A percentile compares a stretch with the other conserved stretches of the same genome.
Conservation (phyloP, 1,284 basidiomycete genomes). For the Takashimella tepidaria region DNA sequence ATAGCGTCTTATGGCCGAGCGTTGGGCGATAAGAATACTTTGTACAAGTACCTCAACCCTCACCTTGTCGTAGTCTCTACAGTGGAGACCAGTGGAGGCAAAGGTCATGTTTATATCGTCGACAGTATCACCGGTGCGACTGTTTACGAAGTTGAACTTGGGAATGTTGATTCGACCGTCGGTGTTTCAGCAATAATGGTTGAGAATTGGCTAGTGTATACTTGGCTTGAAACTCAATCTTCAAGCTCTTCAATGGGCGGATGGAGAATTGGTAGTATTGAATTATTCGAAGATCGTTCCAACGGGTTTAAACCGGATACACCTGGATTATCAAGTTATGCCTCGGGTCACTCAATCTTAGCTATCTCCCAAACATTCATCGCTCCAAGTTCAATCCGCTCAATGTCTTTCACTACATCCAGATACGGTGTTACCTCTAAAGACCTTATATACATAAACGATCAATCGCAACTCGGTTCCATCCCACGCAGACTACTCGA, state of each 20-base stretch:
- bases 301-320: constrained; percentile 63
- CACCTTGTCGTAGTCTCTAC: constrained; percentile 67
- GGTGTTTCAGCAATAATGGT: constrained; percentile 61
- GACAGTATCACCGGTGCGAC: constrained; percentile 73
- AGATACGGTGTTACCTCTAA: constrained; percentile 83
- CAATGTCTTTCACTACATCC: constrained; percentile 69
- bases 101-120: constrained; percentile 64
- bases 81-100: constrained; percentile 37
- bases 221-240: constrained; percentile 49
- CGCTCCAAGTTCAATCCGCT: constrained; percentile 62
- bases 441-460: constrained; percentile 77
- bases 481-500: constrained; percentile 73
- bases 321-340: constrained; percentile 67
- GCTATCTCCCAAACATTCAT: constrained; percentile 67
- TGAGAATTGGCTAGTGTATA: constrained; percentile 92
- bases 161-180: constrained; percentile 25
- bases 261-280: constrained; percentile 68
- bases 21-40: constrained; percentile 74
- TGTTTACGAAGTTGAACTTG: constrained; percentile 57
- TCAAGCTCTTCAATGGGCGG: constrained; percentile 47
- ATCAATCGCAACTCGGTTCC: constrained; percentile 66
- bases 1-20: constrained; percentile 78
- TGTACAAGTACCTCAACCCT: constrained; percentile 94
- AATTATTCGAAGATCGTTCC: constrained; percentile 73
- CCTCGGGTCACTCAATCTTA: constrained; percentile 53